Conservation (phyloP, 2,329 filamentous ascomycete genomes). For the Microcera coccophila region DNA sequence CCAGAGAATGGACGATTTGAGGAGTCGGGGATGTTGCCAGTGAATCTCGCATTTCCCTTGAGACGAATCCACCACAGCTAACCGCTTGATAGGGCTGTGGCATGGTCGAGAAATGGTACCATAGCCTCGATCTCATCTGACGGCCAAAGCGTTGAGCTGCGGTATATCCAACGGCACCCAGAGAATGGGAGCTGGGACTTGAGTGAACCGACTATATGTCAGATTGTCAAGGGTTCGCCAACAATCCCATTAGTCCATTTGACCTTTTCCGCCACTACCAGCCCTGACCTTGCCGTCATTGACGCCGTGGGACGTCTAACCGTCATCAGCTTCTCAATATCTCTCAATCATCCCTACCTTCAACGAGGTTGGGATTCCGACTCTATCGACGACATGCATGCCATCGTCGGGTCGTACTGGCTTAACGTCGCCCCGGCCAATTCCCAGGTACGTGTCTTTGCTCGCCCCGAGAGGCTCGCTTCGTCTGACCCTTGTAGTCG, state of each 20-base stretch:
- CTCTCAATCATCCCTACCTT: constrained; percentile 67
- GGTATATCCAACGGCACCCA: constrained; percentile 65
- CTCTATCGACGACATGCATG: constrained; percentile 67
- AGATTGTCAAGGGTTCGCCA: constrained; percentile 58
- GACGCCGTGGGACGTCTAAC: constrained; percentile 75
- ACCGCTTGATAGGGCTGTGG: constrained; percentile 58
- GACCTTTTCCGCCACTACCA: constrained; percentile 69
- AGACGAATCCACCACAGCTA: constrained; percentile 7
- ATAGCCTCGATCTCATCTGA: constrained; percentile 77
- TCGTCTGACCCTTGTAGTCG: constrained; percentile 16
- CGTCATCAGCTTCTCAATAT: constrained; percentile 67
- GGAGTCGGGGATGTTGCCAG: constrained; percentile 75
- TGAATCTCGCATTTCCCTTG: constrained; percentile 43
- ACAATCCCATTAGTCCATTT: constrained; percentile 72
- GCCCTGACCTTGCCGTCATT: constrained; percentile 76
- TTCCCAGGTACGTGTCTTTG: constrained; percentile 32
- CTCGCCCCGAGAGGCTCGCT: neutral
- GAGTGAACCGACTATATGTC: constrained; percentile 63
- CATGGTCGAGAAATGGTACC: constrained; percentile 84
- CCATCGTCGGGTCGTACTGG: constrained; percentile 84
- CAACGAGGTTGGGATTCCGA: constrained; percentile 63
- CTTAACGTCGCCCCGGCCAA: constrained; percentile 55
- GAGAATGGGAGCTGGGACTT: constrained; percentile 71
- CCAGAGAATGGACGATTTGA: constrained; percentile 72
- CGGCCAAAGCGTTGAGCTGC: constrained; percentile 66